Evolutionary conservation across 257 asterid species (phyloP), one percentile per base, ranked within the genome.

Genomic region (Leptodermis oblonga): DNA sequence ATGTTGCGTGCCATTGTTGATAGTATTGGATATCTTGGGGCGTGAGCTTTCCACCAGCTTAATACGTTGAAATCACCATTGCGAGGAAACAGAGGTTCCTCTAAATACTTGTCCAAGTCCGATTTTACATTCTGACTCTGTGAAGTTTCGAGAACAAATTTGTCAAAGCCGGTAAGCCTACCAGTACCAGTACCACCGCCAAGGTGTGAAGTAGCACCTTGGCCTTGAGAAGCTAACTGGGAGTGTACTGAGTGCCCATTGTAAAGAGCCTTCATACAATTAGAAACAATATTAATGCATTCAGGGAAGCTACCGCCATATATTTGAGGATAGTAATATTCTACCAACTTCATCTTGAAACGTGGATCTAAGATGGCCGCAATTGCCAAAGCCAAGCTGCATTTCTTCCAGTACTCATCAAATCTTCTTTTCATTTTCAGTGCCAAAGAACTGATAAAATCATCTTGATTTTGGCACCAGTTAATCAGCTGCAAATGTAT

Each of bases 341-440:
- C 95, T 36, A 93, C 97, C 69, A 89, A 77, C 69, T 84, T 86
- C 99, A 90, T 93, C 85, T 93, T 93, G 78, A 64, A 93, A 36
- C 90, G 81, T 0, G 99, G 99, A 76, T 90, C 99, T 77, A 93
- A 79, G 77, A 93, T 86, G 39, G 95, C 92, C 42, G 97, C 96
- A 74, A 93, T 82, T n/a, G 98, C 94, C 92, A 93, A 84, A 55
- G 92, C 90, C 86, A 93, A 80, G 86, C 99, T 93, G 86, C 99
- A 90, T 78, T 89, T 90, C 78, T 89, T 88, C 99, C 97, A 93
- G 82, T 90, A 93, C 23, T 90, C 96, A 53, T 93, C 99, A 74
- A 93, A 93, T 74, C 79, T 87, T 11, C 82, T 77, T 83, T 89
- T 93, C 86, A 93, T 76, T 69, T 87, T 88, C 80, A 89, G 74